Evolutionary conservation across 1,284 basidiomycete species (phyloP).

Genomic region (Melampsora larici-populina): DNA sequence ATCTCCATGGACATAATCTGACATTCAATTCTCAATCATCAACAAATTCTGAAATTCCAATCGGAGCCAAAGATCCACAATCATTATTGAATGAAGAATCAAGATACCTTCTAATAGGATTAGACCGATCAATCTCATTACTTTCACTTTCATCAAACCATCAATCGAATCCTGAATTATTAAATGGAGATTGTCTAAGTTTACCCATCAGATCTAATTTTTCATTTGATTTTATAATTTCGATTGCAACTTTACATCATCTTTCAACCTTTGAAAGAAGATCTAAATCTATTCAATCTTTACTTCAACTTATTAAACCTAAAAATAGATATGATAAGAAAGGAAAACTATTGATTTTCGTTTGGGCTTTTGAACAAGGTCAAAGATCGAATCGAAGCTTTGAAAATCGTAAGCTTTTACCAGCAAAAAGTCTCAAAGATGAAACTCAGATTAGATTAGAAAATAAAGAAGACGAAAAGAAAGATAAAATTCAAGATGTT

Average conservation of each 20-base stretch:
- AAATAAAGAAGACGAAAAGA: not conserved
- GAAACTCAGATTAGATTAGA: slow-evolving; percentile 46
- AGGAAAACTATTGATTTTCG: slow-evolving; percentile 71
- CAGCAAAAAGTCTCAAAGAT: slow-evolving; percentile 45
- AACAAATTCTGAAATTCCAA: not conserved
- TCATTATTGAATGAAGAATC: slow-evolving; percentile 8
- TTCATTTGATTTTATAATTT: slow-evolving; percentile 73
- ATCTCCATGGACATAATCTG: slow-evolving; percentile 38
- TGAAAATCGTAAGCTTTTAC: slow-evolving; percentile 21
- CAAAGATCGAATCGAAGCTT: slow-evolving; percentile 24
- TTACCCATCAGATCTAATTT: slow-evolving; percentile 17
- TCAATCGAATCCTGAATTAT: slow-evolving; percentile 27
- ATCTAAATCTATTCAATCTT: slow-evolving; percentile 63
- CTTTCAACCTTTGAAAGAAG: slow-evolving; percentile 73
- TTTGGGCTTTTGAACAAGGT: slow-evolving; percentile 98
- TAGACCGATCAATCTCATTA: slow-evolving; percentile 33
- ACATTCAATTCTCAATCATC: slow-evolving; percentile 1
- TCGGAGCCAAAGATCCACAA: slow-evolving; percentile 5
- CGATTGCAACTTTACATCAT: slow-evolving; percentile 92
- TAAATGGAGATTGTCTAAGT: slow-evolving; percentile 35
- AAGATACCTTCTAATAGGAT: slow-evolving; percentile 30
- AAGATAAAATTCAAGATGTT: slow-evolving; percentile 59
- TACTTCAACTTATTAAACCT: slow-evolving; percentile 45
- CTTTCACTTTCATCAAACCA: slow-evolving; percentile 20
- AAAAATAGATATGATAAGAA: not conserved